Evolutionary conservation across 129 eudicot species (phyloP), one percentile per base, ranked within the genome.

Genomic region (Arctium lappa): DNA sequence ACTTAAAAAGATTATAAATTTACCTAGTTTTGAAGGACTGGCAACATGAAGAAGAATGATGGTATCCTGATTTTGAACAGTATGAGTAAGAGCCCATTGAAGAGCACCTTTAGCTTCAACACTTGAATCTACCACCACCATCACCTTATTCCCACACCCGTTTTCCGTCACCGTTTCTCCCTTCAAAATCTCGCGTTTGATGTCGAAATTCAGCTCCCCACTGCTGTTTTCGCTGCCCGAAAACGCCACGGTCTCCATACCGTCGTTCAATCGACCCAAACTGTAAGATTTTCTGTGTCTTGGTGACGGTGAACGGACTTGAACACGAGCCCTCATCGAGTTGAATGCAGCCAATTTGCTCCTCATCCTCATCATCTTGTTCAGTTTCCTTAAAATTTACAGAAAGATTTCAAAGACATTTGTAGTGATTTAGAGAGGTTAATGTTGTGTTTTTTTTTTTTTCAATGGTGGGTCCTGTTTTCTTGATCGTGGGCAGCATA

Each of bases 61-160:
- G 34, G 94, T 91, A 33, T 92, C 97, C 53, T 85, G 97, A 36
- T 77, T 69, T 48, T 92, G 98, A 80, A 92, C 90, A 78, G 98
- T 86, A 84, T 95, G 98, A 66, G 97, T 88, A 10, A 95, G 94
- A 9, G 94, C 94, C 98, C 98, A 95, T 46, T 92, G 90, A n/a
- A 95, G 92, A 42, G 97, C 98, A 77, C 83, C 90, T 81, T 81
- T 91, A 8, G 97, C 89, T 81, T 91, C 93, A 6, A 65, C 39
- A 60, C 84, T 88, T 0, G 92, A 86, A 83, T 92, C 98, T 34
- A 95, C 88, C 68, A 95, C 97, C 53, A 95, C 97, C 94, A 95
- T 91, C 8, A 95, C 97, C 85, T 88, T 88, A 53, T 95, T 95
- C 18, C 92, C 91, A 7, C 79, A 13, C 86, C 83, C 90, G 5